Conservation (phyloP, 306 rosid genomes). For the Rosa chinensis region DNA sequence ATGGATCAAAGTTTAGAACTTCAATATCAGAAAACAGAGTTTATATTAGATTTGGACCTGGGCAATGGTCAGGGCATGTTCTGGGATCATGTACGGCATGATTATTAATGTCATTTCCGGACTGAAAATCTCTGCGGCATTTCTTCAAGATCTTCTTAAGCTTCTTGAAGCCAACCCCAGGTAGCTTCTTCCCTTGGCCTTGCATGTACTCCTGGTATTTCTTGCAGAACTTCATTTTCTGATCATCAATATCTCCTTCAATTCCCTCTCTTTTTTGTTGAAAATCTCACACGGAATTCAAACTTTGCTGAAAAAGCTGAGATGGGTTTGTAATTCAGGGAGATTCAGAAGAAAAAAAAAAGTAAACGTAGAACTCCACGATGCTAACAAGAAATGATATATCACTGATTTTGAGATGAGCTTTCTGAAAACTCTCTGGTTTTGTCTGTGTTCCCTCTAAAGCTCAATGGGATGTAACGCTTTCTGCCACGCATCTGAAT, state of each 20-base stretch:
- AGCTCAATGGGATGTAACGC: background rate
- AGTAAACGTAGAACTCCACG: background rate
- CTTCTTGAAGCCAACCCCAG: constrained; percentile 81
- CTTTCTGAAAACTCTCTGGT: background rate
- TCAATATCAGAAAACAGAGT: background rate
- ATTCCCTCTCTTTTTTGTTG: background rate
- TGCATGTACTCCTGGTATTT: constrained; percentile 80
- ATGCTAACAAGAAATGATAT: background rate
- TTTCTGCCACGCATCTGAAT: background rate
- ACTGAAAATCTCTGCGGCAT: constrained; percentile 48
- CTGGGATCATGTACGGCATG: constrained; percentile 23
- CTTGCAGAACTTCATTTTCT: constrained; percentile 91
- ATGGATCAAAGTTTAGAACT: background rate
- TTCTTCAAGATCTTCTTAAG: constrained; percentile 84
- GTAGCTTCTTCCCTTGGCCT: constrained; percentile 68
- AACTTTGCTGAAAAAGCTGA: background rate
- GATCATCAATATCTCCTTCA: constrained; percentile 10
- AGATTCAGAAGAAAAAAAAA: too few species aligned
- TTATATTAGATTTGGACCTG: constrained; percentile 41
- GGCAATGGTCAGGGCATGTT: constrained; percentile 66
- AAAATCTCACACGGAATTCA: background rate
- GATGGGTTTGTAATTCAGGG: background rate
- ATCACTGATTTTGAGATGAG: background rate
- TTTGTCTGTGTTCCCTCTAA: background rate
- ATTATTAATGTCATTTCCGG: constrained; percentile 32